A percentile compares a stretch with the other conserved stretches of the same genome.
Evolutionary conservation across 495 filamentous ascomycete species (phyloP).

Genomic region (Pyrenula aspistea): DNA sequence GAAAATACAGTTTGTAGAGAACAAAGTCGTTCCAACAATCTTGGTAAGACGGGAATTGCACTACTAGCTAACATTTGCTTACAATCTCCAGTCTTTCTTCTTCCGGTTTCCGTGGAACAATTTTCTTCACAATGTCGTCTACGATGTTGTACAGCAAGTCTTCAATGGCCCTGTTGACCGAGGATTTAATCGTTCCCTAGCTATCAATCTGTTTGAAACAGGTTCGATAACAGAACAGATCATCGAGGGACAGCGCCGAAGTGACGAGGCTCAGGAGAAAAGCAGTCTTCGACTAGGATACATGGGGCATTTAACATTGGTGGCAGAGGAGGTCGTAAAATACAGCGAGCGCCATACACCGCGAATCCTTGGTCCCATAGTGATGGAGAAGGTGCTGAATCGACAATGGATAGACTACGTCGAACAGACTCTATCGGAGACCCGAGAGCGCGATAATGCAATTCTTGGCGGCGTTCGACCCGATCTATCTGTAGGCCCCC

Average conservation of each 20-base stretch:
- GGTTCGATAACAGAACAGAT: constrained; percentile 85
- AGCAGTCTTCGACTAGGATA: constrained; percentile 89
- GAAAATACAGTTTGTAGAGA: constrained; percentile 93
- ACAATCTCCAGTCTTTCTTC: constrained; percentile 64
- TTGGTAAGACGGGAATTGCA: constrained; percentile 43
- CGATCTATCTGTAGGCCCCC: constrained; percentile 62
- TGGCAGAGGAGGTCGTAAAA: constrained; percentile 97
- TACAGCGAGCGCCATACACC: constrained; percentile 91
- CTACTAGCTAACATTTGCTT: constrained; percentile 2
- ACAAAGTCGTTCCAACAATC: constrained; percentile 91
- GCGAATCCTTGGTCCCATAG: constrained; percentile 69
- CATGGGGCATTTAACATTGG: constrained; percentile 96
- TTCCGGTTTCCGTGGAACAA: constrained; percentile 99
- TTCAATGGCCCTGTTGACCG: constrained; percentile 98
- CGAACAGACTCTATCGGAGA: constrained; percentile 86
- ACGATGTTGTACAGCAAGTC: constrained; percentile 97
- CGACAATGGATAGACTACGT: constrained; percentile 91
- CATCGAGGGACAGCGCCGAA: constrained; percentile 75
- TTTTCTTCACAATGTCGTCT: constrained; percentile 98
- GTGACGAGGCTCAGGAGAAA: constrained; percentile 68
- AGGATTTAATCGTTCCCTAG: constrained; percentile 84
- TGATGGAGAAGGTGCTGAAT: constrained; percentile 79
- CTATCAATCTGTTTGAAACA: constrained; percentile 82
- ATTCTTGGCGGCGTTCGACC: constrained; percentile 95
- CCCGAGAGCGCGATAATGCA: constrained; percentile 90